These are phyloP conservation scores for Tricholoma hemisulphureum DNA, from an alignment of 768 basidiomycete species.

Conservation along the genomic window DNA sequence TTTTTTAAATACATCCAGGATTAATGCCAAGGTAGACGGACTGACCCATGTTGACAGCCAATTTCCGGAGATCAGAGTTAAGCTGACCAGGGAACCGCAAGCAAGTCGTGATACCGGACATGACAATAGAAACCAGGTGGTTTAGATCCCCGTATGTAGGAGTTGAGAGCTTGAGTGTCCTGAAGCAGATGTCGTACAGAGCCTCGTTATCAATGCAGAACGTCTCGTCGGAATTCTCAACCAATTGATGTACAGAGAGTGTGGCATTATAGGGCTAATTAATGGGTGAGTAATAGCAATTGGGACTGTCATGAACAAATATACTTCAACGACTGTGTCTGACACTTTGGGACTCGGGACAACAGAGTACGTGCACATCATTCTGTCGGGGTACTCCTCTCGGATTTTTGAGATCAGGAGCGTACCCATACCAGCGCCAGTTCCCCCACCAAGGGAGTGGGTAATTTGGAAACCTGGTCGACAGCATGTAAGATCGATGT, in stretches of 20 bases:
- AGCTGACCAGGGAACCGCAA: conserved; percentile 99
- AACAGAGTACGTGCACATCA: conserved; percentile 99
- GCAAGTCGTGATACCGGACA: conserved; percentile 98
- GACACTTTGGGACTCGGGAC: conserved; percentile 97
- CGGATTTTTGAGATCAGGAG: conserved; percentile 98
- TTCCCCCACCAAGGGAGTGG: conserved; percentile 98
- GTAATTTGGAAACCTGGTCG: conserved; percentile 93
- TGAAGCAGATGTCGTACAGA: conserved; percentile 98
- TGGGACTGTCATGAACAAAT: conserved; percentile 7
- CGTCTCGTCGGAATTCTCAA: conserved; percentile 99
- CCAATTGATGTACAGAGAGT: conserved; percentile 96
- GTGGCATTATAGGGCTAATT: conserved; percentile 95
- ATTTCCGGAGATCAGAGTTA: conserved; percentile 96
- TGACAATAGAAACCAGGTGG: conserved; percentile 95
- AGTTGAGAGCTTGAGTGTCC: conserved; percentile 92
- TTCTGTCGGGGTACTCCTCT: conserved; percentile 98
- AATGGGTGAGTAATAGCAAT: not conserved
- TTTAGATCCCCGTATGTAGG: conserved; percentile 98
- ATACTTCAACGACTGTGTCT: conserved; percentile 95
- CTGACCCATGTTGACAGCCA: conserved; percentile 98
- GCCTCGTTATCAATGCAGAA: conserved; percentile 99
- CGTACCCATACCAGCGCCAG: conserved; percentile 99
- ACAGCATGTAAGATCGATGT: conserved; percentile 8
- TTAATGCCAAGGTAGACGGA: conserved; percentile 12
- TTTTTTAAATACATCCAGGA: not conserved